Base-by-base conservation (phyloP, 306 rosid genomes). In the Malus fusca region DNA sequence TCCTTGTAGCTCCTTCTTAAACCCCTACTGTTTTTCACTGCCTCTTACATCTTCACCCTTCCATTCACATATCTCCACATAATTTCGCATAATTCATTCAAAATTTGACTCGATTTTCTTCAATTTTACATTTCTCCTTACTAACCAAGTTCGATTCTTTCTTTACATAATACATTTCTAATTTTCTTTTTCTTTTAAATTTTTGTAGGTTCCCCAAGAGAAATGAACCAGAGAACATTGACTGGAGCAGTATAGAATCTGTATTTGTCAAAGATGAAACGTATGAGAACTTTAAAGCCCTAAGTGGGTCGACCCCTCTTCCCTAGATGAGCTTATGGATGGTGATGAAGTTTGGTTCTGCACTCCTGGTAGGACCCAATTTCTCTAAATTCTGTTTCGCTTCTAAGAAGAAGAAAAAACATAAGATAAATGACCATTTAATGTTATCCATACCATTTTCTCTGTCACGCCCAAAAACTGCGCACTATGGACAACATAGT, bases 291-390 rank as follows among this genome's bases (percentile, higher is more conserved):
- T 73, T 85, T 10, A 72, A 82, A 13, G 90, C 86, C 91, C 91
- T 2, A 86, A 78, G 66, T 89, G 91, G 91, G 78, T 78, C 13
- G 85, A 89, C 76, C 77, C 87, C 22, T 75, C 78, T 65, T 82
- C 69, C 48, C 74, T 78, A 6, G 76, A 82, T 67, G 83, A 76
- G 53, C 66, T 71, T 56, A 26, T 82, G 55, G 21, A 48, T 68
- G 81, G 83, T 31, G 76, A 84, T 56, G 83, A 86, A 56, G 72
- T 75, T 19, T 84, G 87, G 90, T 88, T 88, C 66, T 88, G 90
- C 83, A 68, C 66, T 65, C 74, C 64, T 1, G 83, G 93, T 86
- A 17, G 78, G 78, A n/a, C 35, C 23, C 56, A 26, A 6, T 15
- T 35, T 30, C 40, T 71, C 30, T 4, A 18, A 21, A 14, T 11